These are phyloP conservation scores for Pseudoperonospora humuli DNA, from an alignment of 352 stramenopile genomes.

Conservation along the genomic window DNA sequence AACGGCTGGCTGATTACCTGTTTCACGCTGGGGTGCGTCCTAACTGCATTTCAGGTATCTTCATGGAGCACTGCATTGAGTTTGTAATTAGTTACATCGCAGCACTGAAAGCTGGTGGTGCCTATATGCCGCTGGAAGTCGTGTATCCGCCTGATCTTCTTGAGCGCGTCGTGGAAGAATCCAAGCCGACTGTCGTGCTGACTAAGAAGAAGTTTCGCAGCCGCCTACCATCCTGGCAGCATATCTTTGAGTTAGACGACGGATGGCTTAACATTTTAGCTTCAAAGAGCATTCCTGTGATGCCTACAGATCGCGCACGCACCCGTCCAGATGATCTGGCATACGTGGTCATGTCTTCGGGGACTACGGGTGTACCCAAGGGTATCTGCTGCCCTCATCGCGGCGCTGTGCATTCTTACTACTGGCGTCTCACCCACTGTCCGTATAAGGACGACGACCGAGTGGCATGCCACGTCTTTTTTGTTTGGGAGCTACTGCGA, in stretches of 20 bases:
- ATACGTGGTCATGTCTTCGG: slow-evolving; percentile 91
- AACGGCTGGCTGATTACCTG: slow-evolving; percentile 55
- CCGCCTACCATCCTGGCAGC: slow-evolving; percentile 60
- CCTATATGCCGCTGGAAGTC: slow-evolving; percentile 87
- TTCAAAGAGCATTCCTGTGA: slow-evolving; percentile 24
- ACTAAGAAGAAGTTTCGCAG: slow-evolving; percentile 72
- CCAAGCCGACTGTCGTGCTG: slow-evolving; percentile 79
- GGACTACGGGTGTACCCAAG: slow-evolving; percentile 89
- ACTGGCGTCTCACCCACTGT: slow-evolving; percentile 80
- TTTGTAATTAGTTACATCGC: slow-evolving; percentile 90
- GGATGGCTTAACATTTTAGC: slow-evolving; percentile 35
- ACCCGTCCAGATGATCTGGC: slow-evolving; percentile 82
- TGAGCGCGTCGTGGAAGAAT: slow-evolving; percentile 83
- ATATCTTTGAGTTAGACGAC: slow-evolving; percentile 58
- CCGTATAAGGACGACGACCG: slow-evolving; percentile 64
- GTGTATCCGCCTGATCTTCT: slow-evolving; percentile 88
- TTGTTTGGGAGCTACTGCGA: slow-evolving; percentile 91
- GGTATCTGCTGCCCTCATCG: slow-evolving; percentile 91
- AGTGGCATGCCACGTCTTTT: slow-evolving; percentile 92
- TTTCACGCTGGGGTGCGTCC: slow-evolving; percentile 56
- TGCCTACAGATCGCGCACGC: slow-evolving; percentile 49
- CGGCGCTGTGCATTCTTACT: slow-evolving; percentile 88
- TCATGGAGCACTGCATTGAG: slow-evolving; percentile 89
- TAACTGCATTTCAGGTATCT: slow-evolving; percentile 68
- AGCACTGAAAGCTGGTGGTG: slow-evolving; percentile 83